Base-by-base conservation (phyloP, 164 flowering plant species). In the Dillenia turbinata region DNA sequence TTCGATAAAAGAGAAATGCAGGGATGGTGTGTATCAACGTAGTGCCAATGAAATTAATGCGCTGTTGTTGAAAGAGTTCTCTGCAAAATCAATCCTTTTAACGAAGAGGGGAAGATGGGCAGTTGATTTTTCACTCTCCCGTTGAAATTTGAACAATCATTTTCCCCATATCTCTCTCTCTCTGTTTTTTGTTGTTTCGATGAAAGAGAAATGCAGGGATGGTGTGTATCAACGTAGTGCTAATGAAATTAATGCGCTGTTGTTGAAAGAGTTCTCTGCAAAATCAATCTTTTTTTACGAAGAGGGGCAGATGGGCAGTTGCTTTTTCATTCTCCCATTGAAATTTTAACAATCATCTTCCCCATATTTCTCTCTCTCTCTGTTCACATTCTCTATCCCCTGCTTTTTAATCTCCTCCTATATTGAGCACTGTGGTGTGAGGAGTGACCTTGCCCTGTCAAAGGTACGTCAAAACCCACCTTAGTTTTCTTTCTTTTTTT, bases 21-120 rank as follows among this genome's bases (percentile, higher is more conserved):
- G 79, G 69, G 75, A 68, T 76, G 66, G 84, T 78, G 80, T 78
- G 80, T 81, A 78, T 81, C 80, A 77, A 78, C 64, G 26, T 65
- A 50, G 73, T 78, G 79, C 70, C 49, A 19, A 19, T 52, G 9
- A 14, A 49, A 49, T n/a, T 53, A 59, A 60, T 72, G 78, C 79
- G 55, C 68, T 54, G 53, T 56, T 19, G 60, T 72, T 73, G 78
- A 73, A 78, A 73, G 80, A 62, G 66, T 78, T 76, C 69, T 71
- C 75, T 78, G 84, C 80, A 8, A 74, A 3, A 73, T 65, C 26
- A 16, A 75, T 47, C 55, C 26, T 19, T 19, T 19, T 19, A 1
- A 19, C 22, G 1, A 19, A 19, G 22, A 19, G 72, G 79, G 70
- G 82, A 74, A 70, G 67, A 44, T 81, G 80, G 84, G 80, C 81